Conservation (phyloP, 106 monocot species). For the Allium sativum region DNA sequence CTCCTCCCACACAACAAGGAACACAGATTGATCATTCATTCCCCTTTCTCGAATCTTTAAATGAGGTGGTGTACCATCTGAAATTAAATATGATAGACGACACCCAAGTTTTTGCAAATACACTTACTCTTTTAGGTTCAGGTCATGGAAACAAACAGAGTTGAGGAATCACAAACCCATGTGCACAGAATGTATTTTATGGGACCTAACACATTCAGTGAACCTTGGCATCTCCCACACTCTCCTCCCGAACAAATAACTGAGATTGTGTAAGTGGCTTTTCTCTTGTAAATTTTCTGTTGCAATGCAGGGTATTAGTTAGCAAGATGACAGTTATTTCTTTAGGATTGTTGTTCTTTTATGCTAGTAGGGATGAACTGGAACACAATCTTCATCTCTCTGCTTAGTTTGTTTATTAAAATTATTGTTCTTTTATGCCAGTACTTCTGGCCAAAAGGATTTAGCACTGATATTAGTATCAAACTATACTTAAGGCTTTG, state of each 20-base stretch:
- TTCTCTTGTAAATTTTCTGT: not conserved
- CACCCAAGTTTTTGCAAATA: not conserved
- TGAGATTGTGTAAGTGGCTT: constrained; percentile 75
- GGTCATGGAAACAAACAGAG: constrained; percentile 90
- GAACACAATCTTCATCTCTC: too few relatives aligned
- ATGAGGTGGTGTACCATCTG: constrained; percentile 47
- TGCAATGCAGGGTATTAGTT: too few relatives aligned
- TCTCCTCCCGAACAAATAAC: constrained; percentile 65
- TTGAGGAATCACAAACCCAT: constrained; percentile 76
- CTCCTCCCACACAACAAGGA: constrained; percentile 72
- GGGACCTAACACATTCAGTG: constrained; percentile 85
- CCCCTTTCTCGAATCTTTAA: constrained; percentile 83
- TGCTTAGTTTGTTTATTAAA: too few relatives aligned
- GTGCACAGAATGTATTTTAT: constrained; percentile 88
- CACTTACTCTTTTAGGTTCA: constrained; percentile 4
- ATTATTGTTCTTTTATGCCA: too few relatives aligned
- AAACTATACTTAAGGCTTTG: too few relatives aligned
- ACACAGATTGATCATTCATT: constrained; percentile 90
- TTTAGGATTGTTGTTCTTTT: too few relatives aligned
- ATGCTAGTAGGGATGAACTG: too few relatives aligned
- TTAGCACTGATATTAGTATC: too few relatives aligned
- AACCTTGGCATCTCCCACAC: constrained; percentile 94
- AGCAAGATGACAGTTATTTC: too few relatives aligned
- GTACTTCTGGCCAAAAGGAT: too few relatives aligned
- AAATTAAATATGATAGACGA: not conserved